Base-by-base conservation (phyloP, 73 alveolate genomes). In the Paramecium caudatum region DNA sequence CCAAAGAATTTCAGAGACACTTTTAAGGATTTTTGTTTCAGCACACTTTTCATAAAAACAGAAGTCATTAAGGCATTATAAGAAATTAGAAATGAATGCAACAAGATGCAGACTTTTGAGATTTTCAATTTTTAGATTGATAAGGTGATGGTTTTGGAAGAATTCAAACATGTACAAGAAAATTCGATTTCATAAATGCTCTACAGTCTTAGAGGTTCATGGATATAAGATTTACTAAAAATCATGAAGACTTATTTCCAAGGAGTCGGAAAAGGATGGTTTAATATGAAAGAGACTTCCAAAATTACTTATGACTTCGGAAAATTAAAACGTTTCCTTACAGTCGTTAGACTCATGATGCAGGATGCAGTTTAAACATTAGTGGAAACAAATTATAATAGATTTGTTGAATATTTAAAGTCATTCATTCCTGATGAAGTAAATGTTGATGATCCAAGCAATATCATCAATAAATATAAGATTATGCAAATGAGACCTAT, bases 201-300 rank as follows among this genome's bases (percentile, higher is more conserved):
- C 13, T 97, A 95, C 55, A 92, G 95, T 87, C 91, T 97, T 61
- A 95, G 93, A 69, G 98, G 98, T 82, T 95, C 94, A 39, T 98
- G 99, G 99, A 97, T 97, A 2, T 94, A 96, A 80, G 94, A 94
- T 34, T 93, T 96, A 32, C 93, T 95, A 86, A 97, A 96, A 74
- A 98, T 97, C 15, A 96, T 98, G 82, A 97, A 94, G 91, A 91
- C 92, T 61, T 94, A 98, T 33, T 96, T 98, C 84, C 91, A 96
- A 23, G 98, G 95, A 17, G 99, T 98, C 2, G 99, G 99, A 23
- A 98, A 98, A 83, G 99, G 99, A 25, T 96, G 99, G 98, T 98
- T 98, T 86, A 98, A 98, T 87, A 91, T 98, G 93, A 97, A 97
- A 80, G 99, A 97, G 47, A 96, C 99, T 19, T 91, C 97, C 10